Evolutionary conservation across 2,329 filamentous ascomycete species (phyloP), one percentile per base, ranked within the genome.

Genomic region (Fusarium sacchari): DNA sequence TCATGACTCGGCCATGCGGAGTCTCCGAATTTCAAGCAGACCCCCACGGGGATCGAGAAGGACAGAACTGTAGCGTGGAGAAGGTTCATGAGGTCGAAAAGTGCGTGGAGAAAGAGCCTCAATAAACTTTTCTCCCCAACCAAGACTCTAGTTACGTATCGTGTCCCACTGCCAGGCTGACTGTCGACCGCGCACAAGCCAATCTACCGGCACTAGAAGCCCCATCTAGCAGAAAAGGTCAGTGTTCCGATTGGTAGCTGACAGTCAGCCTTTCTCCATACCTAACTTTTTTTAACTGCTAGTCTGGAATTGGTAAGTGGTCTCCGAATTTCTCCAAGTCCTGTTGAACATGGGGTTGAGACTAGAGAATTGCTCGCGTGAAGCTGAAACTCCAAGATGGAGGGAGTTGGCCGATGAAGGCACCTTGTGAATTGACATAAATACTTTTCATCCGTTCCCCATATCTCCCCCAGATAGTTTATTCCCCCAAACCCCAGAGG

Each of bases 381-480:
- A 60, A 60, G 47, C 28, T 60, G 40, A 49, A 49, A 36, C 55
- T 36, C 24, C 18, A 36, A 8, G 30, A 28, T 49, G 24, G 20
- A 43, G 42, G 28, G 18, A 50, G n/a, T 32, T 56, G 37, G 58
- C 47, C 56, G 47, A 60, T 30, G 8, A 26, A 26, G 39, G 37
- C 30, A 49, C 30, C 15, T 36, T 47, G 15, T 44, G 37, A 26
- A 47, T 49, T 60, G 34, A 55, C 20, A 69, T 57, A 62, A 67
- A 56, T 67, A 62, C 24, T 46, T 56, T 67, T 58, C 26, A 30
- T 32, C 17, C 24, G 7, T 67, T 60, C 61, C 60, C 65, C 65
- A 68, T 55, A 68, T n/a, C n/a, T n/a, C n/a, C 53, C 61, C 65
- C 65, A 28, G 61, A 60, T 66, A 47, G 18, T 40, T 56, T 40